Conservation (phyloP, 306 rosid species). For the Quercus rubra region DNA sequence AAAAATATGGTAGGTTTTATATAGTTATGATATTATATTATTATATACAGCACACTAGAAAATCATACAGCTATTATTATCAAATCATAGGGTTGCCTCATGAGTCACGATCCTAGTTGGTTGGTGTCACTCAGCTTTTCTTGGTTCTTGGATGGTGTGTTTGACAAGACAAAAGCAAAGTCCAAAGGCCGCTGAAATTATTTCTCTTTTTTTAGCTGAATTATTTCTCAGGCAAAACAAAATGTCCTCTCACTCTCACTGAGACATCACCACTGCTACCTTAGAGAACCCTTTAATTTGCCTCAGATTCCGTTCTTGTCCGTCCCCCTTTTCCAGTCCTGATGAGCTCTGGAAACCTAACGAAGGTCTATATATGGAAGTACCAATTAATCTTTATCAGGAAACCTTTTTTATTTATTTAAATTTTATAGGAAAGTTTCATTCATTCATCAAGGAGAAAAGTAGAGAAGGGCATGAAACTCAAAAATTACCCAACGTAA, state of each 20-base stretch:
- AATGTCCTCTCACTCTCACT: conserved; percentile 34
- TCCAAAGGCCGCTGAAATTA: conserved; percentile 43
- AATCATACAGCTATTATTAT: conserved; percentile 39
- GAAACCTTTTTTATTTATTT: too few species aligned
- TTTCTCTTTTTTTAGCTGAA: conserved; percentile 16
- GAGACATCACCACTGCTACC: conserved; percentile 40
- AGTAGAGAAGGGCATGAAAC: too few species aligned
- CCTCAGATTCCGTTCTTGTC: conserved; percentile 57
- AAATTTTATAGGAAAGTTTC: too few species aligned
- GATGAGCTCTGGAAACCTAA: conserved; percentile 16
- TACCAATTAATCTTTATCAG: too few species aligned
- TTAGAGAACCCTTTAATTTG: not conserved
- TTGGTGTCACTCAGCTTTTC: conserved; percentile 39
- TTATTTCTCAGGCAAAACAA: conserved; percentile 42
- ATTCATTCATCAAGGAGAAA: too few species aligned
- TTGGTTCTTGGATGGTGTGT: conserved; percentile 49
- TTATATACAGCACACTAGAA: not conserved
- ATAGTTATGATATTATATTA: too few species aligned
- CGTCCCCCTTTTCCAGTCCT: not conserved
- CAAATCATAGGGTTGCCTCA: conserved; percentile 29
- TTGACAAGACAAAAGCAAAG: conserved; percentile 70
- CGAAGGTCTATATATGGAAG: not conserved
- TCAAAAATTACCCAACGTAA: too few species aligned
- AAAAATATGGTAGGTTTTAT: too few species aligned
- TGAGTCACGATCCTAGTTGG: conserved; percentile 17